Evolutionary conservation across 805 yeast species (phyloP), one percentile per base, ranked within the genome.

Genomic region (Sugiyamaella valdiviana): DNA sequence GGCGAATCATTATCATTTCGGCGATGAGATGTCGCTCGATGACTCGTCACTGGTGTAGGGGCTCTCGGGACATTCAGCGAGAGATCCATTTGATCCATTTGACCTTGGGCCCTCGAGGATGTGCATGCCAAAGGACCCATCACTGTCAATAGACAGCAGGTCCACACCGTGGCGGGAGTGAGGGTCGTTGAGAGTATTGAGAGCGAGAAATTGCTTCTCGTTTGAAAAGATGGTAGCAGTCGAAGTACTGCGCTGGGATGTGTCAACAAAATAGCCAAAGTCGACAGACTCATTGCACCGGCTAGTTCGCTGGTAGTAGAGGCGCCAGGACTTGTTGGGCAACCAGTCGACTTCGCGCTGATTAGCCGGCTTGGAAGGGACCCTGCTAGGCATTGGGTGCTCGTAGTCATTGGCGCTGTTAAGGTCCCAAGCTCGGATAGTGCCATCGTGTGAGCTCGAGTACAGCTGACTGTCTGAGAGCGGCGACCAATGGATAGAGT

Each of bases 361-460:
- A 16, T 32, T 21, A 14, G 20, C 39, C 7, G 32, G 32, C 10
- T 26, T 26, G 9, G 32, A 26, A 26, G 32, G 32, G n/a, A 26
- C 6, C 21, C 14, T 35, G 23, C 43, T 9, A n/a, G 36, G 17
- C 2, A 45, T 6, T 5, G 50, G 14, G 6, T 29, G 23, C 21
- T 39, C 46, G n/a, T 12, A 26, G 15, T 48, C 46, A 26, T 38
- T 42, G 14, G 7, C 32, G n/a, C 49, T 44, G 19, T 51, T 47
- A 15, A 78, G 65, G 61, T 79, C 78, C 90, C 90, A 83, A 50
- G 79, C 79, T 9, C 81, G 70, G n/a, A 84, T 74, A 46, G 73
- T 76, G 3, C 89, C 89, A 58, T 83, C 88, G 42, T 70, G 66
- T 1, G 83, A 77, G 6, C 84, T 80, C 0, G 83, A 71, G 57